Base-by-base conservation (phyloP, 176 grass and related monocot species). In the Otatea glauca region DNA sequence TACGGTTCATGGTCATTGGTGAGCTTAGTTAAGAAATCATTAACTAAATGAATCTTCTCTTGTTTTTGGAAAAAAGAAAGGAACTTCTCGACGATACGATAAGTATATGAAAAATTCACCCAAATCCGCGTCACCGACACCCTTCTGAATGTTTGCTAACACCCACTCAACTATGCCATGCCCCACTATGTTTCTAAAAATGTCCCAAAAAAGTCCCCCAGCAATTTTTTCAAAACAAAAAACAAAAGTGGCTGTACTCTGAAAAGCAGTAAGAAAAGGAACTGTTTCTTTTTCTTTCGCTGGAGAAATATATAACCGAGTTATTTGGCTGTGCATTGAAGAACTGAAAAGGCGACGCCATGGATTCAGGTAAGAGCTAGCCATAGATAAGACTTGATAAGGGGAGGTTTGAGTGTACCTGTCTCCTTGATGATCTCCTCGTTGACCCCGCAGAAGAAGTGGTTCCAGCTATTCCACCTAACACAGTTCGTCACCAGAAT, bases 391-490 rank as follows among this genome's bases (percentile, higher is more conserved):
- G 16, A 29, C 3, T 12, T 17, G 7, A 35, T 21, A 17, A 1
- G 7, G 12, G 45, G 0, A 47, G 41, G 72, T 54, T 15, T 0
- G 37, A 7, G 37, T 68, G 72, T 84, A 94, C 95, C 95, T 48
- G 95, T 97, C 65, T 97, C 74, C 61, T 75, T 90, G 82, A 97
- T 88, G 76, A 89, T 68, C 37, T 69, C 7, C 88, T 97, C 95
- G 73, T 91, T 91, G 84, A 97, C 89, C 17, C 49, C 66, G 81
- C 92, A 97, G 50, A 17, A 64, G 29, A 97, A 97, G 70, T 97
- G 95, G 87, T 97, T 97, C 95, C 95, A 97, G 84, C 92, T 97
- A 72, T 97, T 97, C 95, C 95, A 97, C 88, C 95, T 97, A 84
- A 37, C 67, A 68, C 56, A 77, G 38, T 59, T 66, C 43, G 41